Conservation (phyloP, 2,329 filamentous ascomycete species). For the Trichoderma brevicompactum region DNA sequence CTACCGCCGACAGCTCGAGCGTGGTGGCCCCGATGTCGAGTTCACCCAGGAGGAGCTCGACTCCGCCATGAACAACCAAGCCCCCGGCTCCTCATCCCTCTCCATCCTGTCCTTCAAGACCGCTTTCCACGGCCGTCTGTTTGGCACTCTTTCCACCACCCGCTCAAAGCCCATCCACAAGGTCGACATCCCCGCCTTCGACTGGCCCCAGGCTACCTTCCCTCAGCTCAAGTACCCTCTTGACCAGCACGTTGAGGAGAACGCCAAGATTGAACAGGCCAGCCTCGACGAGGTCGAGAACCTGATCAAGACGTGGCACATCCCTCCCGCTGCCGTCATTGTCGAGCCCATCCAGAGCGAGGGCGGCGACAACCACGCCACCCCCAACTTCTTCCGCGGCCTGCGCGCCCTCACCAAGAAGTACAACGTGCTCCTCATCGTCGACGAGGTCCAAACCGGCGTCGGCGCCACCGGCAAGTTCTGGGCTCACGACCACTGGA, state of each 20-base stretch:
- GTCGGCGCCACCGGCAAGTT: slow-evolving; percentile 92
- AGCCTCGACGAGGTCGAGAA: slow-evolving; percentile 83
- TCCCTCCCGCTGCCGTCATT: slow-evolving; percentile 79
- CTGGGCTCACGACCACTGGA: slow-evolving; percentile 97
- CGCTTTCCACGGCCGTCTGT: slow-evolving; percentile 88
- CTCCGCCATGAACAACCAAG: slow-evolving; percentile 78
- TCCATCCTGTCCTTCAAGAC: slow-evolving; percentile 89
- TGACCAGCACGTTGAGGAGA: slow-evolving; percentile 77
- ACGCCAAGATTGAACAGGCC: slow-evolving; percentile 78
- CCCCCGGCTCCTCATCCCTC: slow-evolving; percentile 74
- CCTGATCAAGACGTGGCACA: slow-evolving; percentile 77
- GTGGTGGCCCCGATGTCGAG: slow-evolving; percentile 75
- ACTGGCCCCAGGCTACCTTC: slow-evolving; percentile 92
- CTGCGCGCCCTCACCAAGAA: slow-evolving; percentile 79
- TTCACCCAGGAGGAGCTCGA: slow-evolving; percentile 78
- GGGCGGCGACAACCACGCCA: slow-evolving; percentile 93
- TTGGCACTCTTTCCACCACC: slow-evolving; percentile 84
- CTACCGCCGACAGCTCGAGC: slow-evolving; percentile 80
- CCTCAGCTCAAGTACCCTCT: slow-evolving; percentile 85
- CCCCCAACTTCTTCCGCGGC: slow-evolving; percentile 81
- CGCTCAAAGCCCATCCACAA: slow-evolving; percentile 95
- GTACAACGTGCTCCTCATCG: slow-evolving; percentile 81
- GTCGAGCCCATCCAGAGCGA: slow-evolving; percentile 93
- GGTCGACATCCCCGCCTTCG: slow-evolving; percentile 90
- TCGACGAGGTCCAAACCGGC: slow-evolving; percentile 93